A percentile compares a stretch with the other conserved stretches of the same genome.
Evolutionary conservation across 2,329 filamentous ascomycete species (phyloP).

Genomic region (Ilyonectria sp.): DNA sequence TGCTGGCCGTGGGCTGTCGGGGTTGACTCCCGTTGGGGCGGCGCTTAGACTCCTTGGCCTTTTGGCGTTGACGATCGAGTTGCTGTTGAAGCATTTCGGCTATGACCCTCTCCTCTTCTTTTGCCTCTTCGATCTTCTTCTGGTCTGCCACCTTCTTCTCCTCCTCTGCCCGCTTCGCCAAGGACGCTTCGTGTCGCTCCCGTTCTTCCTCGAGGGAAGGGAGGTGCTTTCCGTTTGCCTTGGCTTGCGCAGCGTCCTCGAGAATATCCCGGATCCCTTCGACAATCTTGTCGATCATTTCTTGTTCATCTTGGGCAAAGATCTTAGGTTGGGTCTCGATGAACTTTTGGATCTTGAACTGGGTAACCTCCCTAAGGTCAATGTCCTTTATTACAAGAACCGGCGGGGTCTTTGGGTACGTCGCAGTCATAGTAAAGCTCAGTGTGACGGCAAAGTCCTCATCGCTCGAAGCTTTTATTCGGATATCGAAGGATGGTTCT

Average conservation of each 20-base stretch:
- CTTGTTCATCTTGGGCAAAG: slow-evolving; percentile 67
- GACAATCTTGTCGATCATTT: slow-evolving; percentile 77
- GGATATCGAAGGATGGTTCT: slow-evolving; percentile 86
- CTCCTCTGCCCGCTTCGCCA: slow-evolving; percentile 73
- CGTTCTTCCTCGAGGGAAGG: slow-evolving; percentile 93
- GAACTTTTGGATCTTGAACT: slow-evolving; percentile 78
- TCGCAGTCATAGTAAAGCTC: slow-evolving; percentile 87
- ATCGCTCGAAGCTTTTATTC: slow-evolving; percentile 81
- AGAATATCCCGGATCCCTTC: slow-evolving; percentile 81
- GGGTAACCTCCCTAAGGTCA: slow-evolving; percentile 78
- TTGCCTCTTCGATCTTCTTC: slow-evolving; percentile 69
- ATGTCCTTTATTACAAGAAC: slow-evolving; percentile 78
- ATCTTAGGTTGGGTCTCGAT: slow-evolving; percentile 71
- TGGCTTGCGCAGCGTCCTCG: slow-evolving; percentile 87
- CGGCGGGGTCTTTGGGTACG: slow-evolving; percentile 89
- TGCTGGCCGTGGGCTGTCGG: slow-evolving; percentile 47
- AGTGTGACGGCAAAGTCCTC: slow-evolving; percentile 80
- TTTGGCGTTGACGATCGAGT: slow-evolving; percentile 76
- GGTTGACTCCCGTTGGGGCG: slow-evolving; percentile 57
- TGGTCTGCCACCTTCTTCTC: slow-evolving; percentile 68
- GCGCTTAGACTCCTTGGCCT: slow-evolving; percentile 75
- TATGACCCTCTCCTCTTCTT: slow-evolving; percentile 80
- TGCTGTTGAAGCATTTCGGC: slow-evolving; percentile 82
- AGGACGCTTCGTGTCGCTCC: slow-evolving; percentile 82
- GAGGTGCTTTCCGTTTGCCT: slow-evolving; percentile 81